These are phyloP conservation scores for Tieghemostelium lacteum DNA, from an alignment of 78 protist species.

Conservation along the genomic window DNA sequence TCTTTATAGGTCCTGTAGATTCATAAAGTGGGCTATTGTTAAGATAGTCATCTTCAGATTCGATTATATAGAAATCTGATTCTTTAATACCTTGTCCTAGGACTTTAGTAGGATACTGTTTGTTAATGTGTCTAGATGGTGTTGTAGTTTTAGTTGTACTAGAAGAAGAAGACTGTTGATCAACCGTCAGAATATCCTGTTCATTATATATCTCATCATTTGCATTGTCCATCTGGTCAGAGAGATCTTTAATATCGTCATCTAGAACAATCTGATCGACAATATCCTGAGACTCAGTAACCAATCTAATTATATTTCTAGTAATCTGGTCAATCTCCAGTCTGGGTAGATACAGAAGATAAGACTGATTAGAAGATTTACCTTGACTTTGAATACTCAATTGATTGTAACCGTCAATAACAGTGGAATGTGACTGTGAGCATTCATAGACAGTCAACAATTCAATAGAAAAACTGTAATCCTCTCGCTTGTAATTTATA, in stretches of 20 bases:
- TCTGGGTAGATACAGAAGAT: constrained; percentile 28
- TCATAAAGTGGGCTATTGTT: too few relatives aligned
- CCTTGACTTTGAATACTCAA: constrained; percentile 51
- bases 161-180: background rate
- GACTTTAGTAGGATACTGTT: too few relatives aligned
- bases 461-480: constrained; percentile 53
- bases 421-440: constrained; percentile 2
- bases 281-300: constrained; percentile 77
- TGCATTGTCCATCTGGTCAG: background rate
- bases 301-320: constrained; percentile 49
- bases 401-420: constrained; percentile 7
- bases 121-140: constrained; percentile 2
- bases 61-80: too few relatives aligned
- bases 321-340: constrained; percentile 57
- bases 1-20: too few relatives aligned
- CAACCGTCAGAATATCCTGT: background rate
- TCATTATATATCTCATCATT: background rate
- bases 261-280: constrained; percentile 40
- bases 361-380: constrained; percentile 8
- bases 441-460: constrained; percentile 63
- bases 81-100: too few relatives aligned
- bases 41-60: too few relatives aligned
- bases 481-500: background rate
- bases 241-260: background rate
- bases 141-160: background rate